Evolutionary conservation across 768 basidiomycete genomes (phyloP).

Genomic region (Trametes coccinea): DNA sequence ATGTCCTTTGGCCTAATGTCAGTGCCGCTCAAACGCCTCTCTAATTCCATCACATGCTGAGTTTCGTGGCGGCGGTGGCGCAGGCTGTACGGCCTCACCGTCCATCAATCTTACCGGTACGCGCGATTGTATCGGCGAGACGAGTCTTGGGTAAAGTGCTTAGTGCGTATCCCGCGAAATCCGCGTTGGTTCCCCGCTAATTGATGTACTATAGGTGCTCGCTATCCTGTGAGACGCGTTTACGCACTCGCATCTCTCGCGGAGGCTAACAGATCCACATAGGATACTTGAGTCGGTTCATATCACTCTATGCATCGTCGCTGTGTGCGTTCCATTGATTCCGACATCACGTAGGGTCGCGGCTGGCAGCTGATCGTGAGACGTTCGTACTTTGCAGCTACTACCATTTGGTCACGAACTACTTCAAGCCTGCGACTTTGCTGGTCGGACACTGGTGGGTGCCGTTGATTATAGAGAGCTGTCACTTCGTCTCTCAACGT

Average conservation of each 20-base stretch:
- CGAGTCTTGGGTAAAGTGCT: not conserved
- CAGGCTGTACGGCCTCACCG: conserved; percentile 9
- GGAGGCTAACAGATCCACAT: not conserved
- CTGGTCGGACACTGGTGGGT: not conserved
- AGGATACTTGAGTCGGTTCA: not conserved
- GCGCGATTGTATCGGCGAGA: not conserved
- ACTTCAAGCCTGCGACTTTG: not conserved
- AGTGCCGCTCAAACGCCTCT: not conserved
- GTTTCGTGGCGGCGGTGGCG: not conserved
- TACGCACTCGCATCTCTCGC: not conserved
- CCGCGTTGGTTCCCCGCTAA: not conserved
- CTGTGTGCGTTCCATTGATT: not conserved
- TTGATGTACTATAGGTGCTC: not conserved
- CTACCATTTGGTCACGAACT: not conserved
- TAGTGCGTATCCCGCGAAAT: not conserved
- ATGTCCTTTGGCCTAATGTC: not conserved
- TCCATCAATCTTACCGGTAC: conserved; percentile 1
- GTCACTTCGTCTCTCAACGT: too few species aligned
- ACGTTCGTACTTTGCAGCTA: not conserved
- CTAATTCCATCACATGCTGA: too few species aligned
- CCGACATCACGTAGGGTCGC: not conserved
- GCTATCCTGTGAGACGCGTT: not conserved
- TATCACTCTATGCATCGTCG: not conserved
- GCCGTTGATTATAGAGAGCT: too few species aligned
- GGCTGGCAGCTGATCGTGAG: too few species aligned